Percentiles rank a stretch among this genome's conserved stretches.
Conservation (phyloP, 352 stramenopile genomes). For the Thalassiosira exigua region DNA sequence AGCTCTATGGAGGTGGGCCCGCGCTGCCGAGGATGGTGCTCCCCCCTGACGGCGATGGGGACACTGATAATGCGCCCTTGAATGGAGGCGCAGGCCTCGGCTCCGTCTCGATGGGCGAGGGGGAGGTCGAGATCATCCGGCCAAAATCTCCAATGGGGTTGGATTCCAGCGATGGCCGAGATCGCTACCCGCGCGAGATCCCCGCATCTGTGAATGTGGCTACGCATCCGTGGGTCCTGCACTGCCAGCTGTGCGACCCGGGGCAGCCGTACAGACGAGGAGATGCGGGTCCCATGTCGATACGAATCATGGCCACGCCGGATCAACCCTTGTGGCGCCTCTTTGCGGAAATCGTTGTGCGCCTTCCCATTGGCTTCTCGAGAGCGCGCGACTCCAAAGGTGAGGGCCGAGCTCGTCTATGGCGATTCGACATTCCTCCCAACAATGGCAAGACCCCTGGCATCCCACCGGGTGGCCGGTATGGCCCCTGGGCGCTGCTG, state of each 20-base stretch:
- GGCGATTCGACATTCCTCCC: slow-evolving; percentile 66
- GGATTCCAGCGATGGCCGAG: not conserved
- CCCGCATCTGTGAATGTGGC: slow-evolving; percentile 64
- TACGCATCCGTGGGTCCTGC: slow-evolving; percentile 81
- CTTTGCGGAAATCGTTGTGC: slow-evolving; percentile 73
- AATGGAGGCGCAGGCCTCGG: slow-evolving; percentile 19
- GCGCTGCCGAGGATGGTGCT: slow-evolving; percentile 79
- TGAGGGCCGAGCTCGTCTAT: slow-evolving; percentile 70
- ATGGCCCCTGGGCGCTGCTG: slow-evolving; percentile 78
- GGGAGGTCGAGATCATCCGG: slow-evolving; percentile 43
- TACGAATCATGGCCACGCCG: slow-evolving; percentile 79
- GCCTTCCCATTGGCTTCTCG: slow-evolving; percentile 72
- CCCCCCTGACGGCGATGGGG: slow-evolving; percentile 16
- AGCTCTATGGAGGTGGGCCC: slow-evolving; percentile 83
- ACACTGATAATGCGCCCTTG: slow-evolving; percentile 18
- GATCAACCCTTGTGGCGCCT: slow-evolving; percentile 83
- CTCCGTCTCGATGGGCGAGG: slow-evolving; percentile 31
- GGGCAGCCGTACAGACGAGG: slow-evolving; percentile 80
- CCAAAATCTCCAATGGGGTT: slow-evolving; percentile 5
- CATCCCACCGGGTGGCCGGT: slow-evolving; percentile 37
- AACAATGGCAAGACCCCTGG: slow-evolving; percentile 36
- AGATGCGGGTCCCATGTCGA: slow-evolving; percentile 76
- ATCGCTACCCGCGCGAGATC: slow-evolving; percentile 58
- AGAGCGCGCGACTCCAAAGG: slow-evolving; percentile 65
- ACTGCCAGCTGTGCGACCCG: slow-evolving; percentile 82